Percentiles rank a stretch among this genome's conserved stretches.
These are phyloP conservation scores for Leishmania turanica DNA, from an alignment of 208 protist genomes.

Conservation along the genomic window DNA sequence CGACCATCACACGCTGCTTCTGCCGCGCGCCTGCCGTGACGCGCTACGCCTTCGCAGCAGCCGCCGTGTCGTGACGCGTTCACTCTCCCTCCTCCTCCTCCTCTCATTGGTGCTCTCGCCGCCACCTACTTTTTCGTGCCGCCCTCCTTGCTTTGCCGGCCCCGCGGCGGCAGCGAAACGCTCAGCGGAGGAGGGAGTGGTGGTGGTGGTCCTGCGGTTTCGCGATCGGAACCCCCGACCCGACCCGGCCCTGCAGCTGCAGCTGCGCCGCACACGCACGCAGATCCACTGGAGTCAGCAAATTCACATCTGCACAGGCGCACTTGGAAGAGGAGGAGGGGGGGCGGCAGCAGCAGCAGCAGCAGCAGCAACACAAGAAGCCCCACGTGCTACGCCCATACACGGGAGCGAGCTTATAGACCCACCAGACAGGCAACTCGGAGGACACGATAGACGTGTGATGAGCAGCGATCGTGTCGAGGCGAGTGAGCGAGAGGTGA, in stretches of 20 bases:
- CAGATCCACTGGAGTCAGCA: neutral
- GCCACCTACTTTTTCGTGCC: too few relatives aligned
- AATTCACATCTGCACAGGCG: neutral
- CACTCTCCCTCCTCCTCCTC: too few relatives aligned
- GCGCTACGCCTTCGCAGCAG: too few relatives aligned
- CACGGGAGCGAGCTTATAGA: neutral
- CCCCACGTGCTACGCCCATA: neutral
- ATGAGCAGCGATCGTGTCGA: constrained; percentile 1
- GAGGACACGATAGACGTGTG: neutral
- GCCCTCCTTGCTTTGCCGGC: neutral
- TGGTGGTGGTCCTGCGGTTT: too few relatives aligned
- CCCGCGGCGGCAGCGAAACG: neutral
- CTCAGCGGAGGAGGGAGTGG: neutral
- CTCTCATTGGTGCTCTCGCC: neutral
- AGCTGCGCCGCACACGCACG: neutral
- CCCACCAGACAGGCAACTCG: neutral
- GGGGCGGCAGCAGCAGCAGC: too few relatives aligned
- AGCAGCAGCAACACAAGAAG: too few relatives aligned
- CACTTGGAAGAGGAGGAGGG: too few relatives aligned
- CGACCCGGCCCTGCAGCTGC: neutral
- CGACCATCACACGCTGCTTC: too few relatives aligned
- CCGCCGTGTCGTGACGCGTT: too few relatives aligned
- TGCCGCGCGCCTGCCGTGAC: too few relatives aligned
- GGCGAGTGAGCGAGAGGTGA: neutral
- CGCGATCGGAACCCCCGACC: too few relatives aligned